A percentile compares a stretch with the other conserved stretches of the same genome.
Conservation (phyloP, 139 green algal genomes). For the Closterium sp. region DNA sequence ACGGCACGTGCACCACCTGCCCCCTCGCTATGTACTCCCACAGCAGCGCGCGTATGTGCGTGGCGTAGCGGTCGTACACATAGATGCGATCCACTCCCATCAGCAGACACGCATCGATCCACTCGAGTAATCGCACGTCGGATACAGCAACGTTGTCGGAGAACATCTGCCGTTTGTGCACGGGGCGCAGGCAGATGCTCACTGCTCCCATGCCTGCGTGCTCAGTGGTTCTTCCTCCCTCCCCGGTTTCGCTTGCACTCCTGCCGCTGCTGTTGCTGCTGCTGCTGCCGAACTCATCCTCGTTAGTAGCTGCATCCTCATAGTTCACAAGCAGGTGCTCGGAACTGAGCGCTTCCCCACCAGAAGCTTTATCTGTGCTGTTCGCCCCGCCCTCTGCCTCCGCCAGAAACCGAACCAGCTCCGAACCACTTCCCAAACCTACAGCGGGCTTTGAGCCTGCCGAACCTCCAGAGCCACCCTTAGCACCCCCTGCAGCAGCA, state of each 20-base stretch:
- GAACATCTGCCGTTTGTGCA: not conserved
- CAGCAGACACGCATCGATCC: constrained; percentile 14
- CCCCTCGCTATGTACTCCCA: constrained; percentile 8
- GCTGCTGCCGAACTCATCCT: not conserved
- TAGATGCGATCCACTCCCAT: constrained; percentile 17
- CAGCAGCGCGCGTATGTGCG: constrained; percentile 15
- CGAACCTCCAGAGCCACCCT: not conserved
- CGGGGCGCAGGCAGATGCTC: not conserved
- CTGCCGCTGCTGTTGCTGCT: not conserved
- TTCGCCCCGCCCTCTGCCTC: not conserved
- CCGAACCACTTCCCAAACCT: not conserved
- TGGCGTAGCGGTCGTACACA: constrained; percentile 40
- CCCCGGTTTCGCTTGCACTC: too few species aligned
- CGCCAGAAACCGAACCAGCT: not conserved
- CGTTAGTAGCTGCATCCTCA: not conserved
- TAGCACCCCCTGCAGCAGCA: not conserved
- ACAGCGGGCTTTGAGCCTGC: not conserved
- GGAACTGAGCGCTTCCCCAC: not conserved
- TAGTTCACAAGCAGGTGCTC: not conserved
- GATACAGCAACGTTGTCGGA: not conserved
- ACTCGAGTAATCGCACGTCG: constrained; percentile 9
- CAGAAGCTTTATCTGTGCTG: not conserved
- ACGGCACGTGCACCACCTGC: constrained; percentile 20
- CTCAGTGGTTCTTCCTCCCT: too few species aligned
- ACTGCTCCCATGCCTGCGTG: not conserved